Evolutionary conservation across 2,329 filamentous ascomycete species (phyloP).

Genomic region (Xylariaceae sp.): DNA sequence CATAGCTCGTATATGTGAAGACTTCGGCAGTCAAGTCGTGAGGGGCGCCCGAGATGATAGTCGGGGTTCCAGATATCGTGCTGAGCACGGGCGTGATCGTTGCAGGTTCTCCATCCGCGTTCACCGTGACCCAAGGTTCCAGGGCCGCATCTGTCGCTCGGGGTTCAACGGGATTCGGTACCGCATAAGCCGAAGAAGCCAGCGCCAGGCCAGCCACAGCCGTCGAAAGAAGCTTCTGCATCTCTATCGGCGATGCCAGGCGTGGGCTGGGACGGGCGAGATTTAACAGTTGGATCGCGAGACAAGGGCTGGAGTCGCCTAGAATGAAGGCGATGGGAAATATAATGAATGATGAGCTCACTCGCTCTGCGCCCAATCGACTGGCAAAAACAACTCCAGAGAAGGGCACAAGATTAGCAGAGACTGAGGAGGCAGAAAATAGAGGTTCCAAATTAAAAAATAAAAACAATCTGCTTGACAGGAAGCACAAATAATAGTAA

Average conservation of each 20-base stretch:
- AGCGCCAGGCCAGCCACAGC: constrained; percentile 21
- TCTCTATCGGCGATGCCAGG: constrained; percentile 2
- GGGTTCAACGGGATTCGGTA: constrained; percentile 18
- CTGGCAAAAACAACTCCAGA: too few species aligned
- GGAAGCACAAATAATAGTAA: not conserved
- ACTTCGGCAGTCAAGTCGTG: constrained; percentile 38
- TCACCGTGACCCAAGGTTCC: constrained; percentile 48
- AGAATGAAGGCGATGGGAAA: too few species aligned
- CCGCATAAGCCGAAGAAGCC: constrained; percentile 21
- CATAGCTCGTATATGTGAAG: constrained; percentile 30
- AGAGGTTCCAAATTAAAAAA: not conserved
- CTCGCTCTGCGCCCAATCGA: too few species aligned
- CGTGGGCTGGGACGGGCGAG: not conserved
- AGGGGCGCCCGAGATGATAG: constrained; percentile 34
- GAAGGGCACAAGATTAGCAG: too few species aligned
- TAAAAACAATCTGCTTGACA: not conserved
- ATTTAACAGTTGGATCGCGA: not conserved
- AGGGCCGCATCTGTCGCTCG: constrained; percentile 31
- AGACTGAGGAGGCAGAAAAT: too few species aligned
- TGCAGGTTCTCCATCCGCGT: constrained; percentile 40
- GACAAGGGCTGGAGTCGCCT: too few species aligned
- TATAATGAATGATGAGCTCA: too few species aligned
- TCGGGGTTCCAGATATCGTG: constrained; percentile 42
- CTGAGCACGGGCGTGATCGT: constrained; percentile 47
- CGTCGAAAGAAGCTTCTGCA: constrained; percentile 20